Evolutionary conservation across 1,139 yeast genomes (phyloP), one percentile per base, ranked within the genome.

Genomic region (Debaryomyces subglobosus): DNA sequence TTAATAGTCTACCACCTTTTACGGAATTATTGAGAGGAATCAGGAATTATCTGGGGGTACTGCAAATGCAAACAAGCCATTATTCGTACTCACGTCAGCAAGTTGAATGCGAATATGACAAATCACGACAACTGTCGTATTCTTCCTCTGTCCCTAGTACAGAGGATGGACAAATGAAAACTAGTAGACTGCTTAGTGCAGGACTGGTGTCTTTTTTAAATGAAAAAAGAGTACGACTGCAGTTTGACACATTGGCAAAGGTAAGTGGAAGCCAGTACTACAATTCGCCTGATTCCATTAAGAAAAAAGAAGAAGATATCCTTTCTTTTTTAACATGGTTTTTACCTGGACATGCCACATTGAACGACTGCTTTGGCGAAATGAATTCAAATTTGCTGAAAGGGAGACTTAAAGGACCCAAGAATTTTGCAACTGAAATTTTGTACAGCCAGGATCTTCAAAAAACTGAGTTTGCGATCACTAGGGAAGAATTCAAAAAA

Each of bases 251-350:
- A 7, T 45, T 46, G 46, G 46, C 43, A 8, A 25, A 30, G 16
- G 44, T 46, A 10, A 42, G 49, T n/a, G 33, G 36, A 7, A 46
- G 49, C 40, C 43, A 43, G 16, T 42, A 47, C 42, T 46, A 47
- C 27, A 34, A 40, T 9, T 39, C 44, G 10, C 37, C 40, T 13
- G 39, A 44, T 4, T 37, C 45, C 9, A 38, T 43, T 3, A 44
- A 39, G 25, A 34, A 34, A 16, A 45, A 44, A 37, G 54, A 51
- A 38, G 47, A 47, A 25, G 44, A 48, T 16, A 40, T 44, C 10
- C 46, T 44, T 15, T 24, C 41, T 1, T 49, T 35, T 43, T 29
- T 52, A 27, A 39, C 45, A 5, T 37, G 45, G 39, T 52, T 51
- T 39, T 45, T 48, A 15, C 41, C 49, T 9, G 44, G 52, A 5